Conservation (phyloP, 352 stramenopile genomes). For the Pythium periplocum region DNA sequence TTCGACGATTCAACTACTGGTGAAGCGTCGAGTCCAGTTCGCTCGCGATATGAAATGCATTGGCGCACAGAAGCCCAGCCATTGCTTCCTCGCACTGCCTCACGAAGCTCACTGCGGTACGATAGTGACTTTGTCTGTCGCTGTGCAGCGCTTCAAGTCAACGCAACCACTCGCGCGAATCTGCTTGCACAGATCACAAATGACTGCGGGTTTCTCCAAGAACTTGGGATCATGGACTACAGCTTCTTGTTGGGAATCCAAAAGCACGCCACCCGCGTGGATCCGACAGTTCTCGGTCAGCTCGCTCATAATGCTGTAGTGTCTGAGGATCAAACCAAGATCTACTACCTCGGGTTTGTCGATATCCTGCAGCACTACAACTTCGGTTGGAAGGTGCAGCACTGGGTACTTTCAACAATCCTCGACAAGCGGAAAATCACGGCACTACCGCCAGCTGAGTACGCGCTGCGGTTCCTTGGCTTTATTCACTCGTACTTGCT, state of each 20-base stretch:
- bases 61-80: conserved; percentile 48
- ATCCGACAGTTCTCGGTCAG: conserved; percentile 38
- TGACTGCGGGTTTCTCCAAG: conserved; percentile 80
- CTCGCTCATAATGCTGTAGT: conserved; percentile 76
- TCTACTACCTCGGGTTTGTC: conserved; percentile 85
- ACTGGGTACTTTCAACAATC: conserved; percentile 63
- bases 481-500: conserved; percentile 85
- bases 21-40: conserved; percentile 3
- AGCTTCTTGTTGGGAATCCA: conserved; percentile 78
- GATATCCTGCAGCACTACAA: conserved; percentile 86
- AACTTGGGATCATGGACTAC: conserved; percentile 87
- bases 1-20: conserved; percentile 2
- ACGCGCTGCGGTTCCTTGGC: conserved; percentile 78
- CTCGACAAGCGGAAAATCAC: conserved; percentile 77
- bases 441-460: conserved; percentile 74
- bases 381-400: conserved; percentile 80
- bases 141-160: conserved; percentile 60
- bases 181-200: conserved; percentile 75
- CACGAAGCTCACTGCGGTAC: conserved; percentile 58
- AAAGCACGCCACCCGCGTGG: conserved; percentile 41
- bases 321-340: conserved; percentile 55
- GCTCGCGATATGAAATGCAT: conserved; percentile 10
- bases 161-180: conserved; percentile 65
- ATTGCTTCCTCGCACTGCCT: conserved; percentile 44
- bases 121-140: conserved; percentile 77